Evolutionary conservation across 78 protist species (phyloP).

Genomic region (Dictyostelium purpureum): DNA sequence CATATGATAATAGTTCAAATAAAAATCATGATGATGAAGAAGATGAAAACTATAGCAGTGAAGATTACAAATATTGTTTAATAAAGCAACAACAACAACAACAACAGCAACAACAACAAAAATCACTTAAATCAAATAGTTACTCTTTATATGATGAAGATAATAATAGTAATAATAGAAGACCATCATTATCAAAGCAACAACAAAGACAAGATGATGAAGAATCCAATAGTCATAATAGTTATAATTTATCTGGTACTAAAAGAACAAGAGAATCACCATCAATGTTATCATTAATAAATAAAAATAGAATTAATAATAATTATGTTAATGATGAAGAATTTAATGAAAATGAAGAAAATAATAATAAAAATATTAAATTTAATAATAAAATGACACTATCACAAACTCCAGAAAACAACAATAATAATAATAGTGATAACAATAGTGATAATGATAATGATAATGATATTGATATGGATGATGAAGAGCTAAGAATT

Average conservation of each 20-base stretch:
- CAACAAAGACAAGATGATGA: background rate
- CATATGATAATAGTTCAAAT: background rate
- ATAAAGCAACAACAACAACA: constrained; percentile 14
- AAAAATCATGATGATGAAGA: background rate
- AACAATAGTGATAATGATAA: background rate
- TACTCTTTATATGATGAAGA: constrained; percentile 22
- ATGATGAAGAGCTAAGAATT: background rate
- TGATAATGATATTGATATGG: background rate
- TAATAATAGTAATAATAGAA: background rate
- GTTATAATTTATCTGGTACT: background rate
- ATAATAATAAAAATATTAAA: background rate
- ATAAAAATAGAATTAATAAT: background rate
- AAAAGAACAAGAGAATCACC: constrained; percentile 16
- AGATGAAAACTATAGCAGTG: background rate
- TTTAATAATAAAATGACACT: background rate
- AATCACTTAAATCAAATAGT: background rate
- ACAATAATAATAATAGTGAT: background rate
- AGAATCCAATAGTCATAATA: background rate
- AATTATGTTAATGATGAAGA: background rate
- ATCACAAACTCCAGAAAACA: background rate
- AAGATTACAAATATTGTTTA: background rate
- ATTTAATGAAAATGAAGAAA: background rate
- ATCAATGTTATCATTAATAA: background rate
- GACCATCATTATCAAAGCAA: background rate
- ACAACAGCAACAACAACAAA: background rate